Evolutionary conservation across 2,329 filamentous ascomycete genomes (phyloP).

Genomic region (Colletotrichum australisinense): DNA sequence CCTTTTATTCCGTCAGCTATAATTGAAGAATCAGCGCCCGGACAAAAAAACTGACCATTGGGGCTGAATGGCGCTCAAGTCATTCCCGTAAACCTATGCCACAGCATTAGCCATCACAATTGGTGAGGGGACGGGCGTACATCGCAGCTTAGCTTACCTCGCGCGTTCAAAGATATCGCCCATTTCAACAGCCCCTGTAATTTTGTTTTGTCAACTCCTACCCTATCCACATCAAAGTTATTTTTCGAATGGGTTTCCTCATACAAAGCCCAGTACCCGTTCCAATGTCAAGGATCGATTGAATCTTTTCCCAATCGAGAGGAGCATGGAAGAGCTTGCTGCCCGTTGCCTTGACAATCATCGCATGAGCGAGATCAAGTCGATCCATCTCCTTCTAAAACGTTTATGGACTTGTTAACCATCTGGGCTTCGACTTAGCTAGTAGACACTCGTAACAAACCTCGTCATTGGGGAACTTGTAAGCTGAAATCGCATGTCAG

Average conservation of each 20-base stretch:
- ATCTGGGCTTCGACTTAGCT: background rate
- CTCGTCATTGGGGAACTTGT: background rate
- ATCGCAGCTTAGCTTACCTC: background rate
- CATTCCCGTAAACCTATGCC: background rate
- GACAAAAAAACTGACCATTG: background rate
- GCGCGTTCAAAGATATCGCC: background rate
- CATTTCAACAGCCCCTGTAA: background rate
- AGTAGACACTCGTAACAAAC: background rate
- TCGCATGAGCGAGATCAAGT: slow-evolving; percentile 1
- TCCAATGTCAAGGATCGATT: slow-evolving; percentile 47
- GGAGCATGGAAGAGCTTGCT: slow-evolving; percentile 2
- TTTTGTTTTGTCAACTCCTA: background rate
- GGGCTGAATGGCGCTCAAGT: background rate
- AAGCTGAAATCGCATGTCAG: background rate
- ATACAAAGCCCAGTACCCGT: background rate
- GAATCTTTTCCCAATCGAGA: background rate
- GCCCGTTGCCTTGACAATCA: slow-evolving; percentile 1
- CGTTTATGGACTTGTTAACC: background rate
- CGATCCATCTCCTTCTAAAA: background rate
- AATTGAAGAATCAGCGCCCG: background rate
- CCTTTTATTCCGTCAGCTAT: background rate
- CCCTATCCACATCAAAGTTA: background rate
- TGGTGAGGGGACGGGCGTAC: no score
- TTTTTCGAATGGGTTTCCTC: background rate
- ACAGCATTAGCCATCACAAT: background rate